Evolutionary conservation across 2,329 filamentous ascomycete species (phyloP).

Genomic region (Penicillium thymicola): DNA sequence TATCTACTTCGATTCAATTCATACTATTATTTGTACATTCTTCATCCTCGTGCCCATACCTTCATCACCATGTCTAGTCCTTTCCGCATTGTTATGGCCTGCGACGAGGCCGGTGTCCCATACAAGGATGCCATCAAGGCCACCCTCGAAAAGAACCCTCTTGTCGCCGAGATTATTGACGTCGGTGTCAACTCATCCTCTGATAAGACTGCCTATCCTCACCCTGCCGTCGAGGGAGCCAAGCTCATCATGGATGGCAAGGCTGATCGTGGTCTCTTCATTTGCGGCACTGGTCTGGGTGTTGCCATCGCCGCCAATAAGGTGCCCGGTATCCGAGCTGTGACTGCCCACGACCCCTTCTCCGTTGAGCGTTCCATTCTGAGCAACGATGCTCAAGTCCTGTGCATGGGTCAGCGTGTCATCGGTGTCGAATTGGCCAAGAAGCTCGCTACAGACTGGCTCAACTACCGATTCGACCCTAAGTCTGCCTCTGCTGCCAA

Average conservation of each 20-base stretch:
- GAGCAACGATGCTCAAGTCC: conserved; percentile 81
- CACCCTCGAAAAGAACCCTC: conserved; percentile 64
- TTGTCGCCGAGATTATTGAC: conserved; percentile 67
- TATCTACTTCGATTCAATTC: not conserved
- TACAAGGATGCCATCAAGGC: conserved; percentile 78
- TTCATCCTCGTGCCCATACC: conserved; percentile 1
- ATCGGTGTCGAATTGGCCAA: conserved; percentile 77
- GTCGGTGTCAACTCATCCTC: conserved; percentile 64
- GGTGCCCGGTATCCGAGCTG: conserved; percentile 77
- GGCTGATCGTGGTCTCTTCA: conserved; percentile 70
- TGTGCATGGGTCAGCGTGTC: conserved; percentile 82
- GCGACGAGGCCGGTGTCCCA: conserved; percentile 68
- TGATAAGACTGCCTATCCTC: conserved; percentile 80
- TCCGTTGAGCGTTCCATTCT: conserved; percentile 75
- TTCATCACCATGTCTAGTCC: conserved; percentile 34
- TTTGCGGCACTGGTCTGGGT: conserved; percentile 83
- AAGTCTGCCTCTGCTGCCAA: conserved; percentile 62
- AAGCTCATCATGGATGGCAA: conserved; percentile 48
- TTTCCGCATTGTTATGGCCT: conserved; percentile 61
- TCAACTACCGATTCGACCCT: conserved; percentile 76
- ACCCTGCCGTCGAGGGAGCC: conserved; percentile 71
- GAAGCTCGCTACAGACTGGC: conserved; percentile 74
- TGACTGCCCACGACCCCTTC: conserved; percentile 85
- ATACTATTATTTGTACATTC: not conserved
- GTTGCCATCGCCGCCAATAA: conserved; percentile 91